Conservation (phyloP, 169 alveolate genomes). For the Plasmodium inui region DNA sequence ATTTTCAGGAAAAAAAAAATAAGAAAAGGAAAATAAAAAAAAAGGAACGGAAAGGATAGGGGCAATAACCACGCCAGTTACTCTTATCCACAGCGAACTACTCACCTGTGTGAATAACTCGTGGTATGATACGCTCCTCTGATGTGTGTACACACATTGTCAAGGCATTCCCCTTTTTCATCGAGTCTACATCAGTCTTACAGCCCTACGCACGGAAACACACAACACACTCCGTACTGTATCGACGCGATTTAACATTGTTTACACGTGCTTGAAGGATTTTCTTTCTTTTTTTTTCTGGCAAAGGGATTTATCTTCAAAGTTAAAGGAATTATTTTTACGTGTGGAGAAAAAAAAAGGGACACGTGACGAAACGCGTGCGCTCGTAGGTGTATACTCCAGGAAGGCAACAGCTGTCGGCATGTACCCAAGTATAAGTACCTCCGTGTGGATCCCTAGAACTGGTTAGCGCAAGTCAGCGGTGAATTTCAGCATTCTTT, state of each 20-base stretch:
- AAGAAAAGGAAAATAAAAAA: neutral
- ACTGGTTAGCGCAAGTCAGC: neutral
- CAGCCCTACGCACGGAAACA: neutral
- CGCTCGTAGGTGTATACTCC: neutral
- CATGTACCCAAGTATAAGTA: neutral
- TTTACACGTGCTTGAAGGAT: neutral
- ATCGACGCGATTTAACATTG: neutral
- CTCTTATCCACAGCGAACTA: neutral
- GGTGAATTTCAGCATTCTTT: neutral
- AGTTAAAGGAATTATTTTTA: neutral
- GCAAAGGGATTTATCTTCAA: neutral
- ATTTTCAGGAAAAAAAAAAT: neutral
- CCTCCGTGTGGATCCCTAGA: neutral
- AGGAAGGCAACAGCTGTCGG: neutral
- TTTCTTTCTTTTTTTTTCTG: neutral
- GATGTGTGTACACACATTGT: neutral
- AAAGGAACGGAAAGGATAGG: neutral
- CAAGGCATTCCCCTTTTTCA: neutral
- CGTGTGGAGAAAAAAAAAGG: neutral
- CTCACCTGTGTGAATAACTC: neutral
- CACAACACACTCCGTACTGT: neutral
- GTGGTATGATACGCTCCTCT: neutral
- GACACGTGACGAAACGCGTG: neutral
- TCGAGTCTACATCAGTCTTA: neutral
- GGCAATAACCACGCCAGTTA: neutral